Conservation (phyloP, 1,139 yeast genomes). For the Meyerozyma smithsonii region DNA sequence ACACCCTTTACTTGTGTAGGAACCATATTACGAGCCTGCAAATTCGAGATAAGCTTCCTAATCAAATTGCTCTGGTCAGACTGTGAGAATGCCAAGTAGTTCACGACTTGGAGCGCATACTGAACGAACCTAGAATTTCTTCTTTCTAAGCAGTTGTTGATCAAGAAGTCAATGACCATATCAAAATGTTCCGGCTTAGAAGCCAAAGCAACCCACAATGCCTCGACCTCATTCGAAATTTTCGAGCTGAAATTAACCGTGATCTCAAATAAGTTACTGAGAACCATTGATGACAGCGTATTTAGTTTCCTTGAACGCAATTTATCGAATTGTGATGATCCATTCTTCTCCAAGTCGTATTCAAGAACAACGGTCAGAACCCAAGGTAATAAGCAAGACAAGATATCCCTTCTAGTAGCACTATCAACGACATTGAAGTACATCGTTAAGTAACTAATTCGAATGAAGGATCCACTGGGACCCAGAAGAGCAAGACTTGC, state of each 20-base stretch:
- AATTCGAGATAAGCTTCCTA: slow-evolving; percentile 59
- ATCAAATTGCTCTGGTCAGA: slow-evolving; percentile 54
- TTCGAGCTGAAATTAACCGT: slow-evolving; percentile 71
- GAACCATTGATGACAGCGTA: slow-evolving; percentile 67
- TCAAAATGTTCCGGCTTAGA: slow-evolving; percentile 66
- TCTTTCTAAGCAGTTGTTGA: slow-evolving; percentile 63
- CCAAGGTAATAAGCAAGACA: slow-evolving; percentile 87
- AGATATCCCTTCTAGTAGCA: slow-evolving; percentile 63
- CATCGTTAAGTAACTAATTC: slow-evolving; percentile 71
- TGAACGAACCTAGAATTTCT: slow-evolving; percentile 75
- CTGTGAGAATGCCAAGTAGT: slow-evolving; percentile 61
- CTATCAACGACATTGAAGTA: slow-evolving; percentile 59
- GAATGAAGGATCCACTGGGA: slow-evolving; percentile 52
- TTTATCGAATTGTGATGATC: slow-evolving; percentile 19
- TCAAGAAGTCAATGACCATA: slow-evolving; percentile 65
- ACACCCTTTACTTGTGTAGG: slow-evolving; percentile 47
- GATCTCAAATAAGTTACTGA: slow-evolving; percentile 78
- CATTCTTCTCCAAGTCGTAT: slow-evolving; percentile 22
- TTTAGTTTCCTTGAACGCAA: slow-evolving; percentile 17
- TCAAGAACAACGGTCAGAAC: slow-evolving; percentile 70
- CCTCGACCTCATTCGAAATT: slow-evolving; percentile 84
- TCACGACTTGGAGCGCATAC: slow-evolving; percentile 74
- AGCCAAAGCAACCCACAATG: slow-evolving; percentile 91
- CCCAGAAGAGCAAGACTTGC: slow-evolving; percentile 55
- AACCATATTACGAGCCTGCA: slow-evolving; percentile 84